Evolutionary conservation across 352 stramenopile species (phyloP).

Genomic region (Phytopythium ostracodes): DNA sequence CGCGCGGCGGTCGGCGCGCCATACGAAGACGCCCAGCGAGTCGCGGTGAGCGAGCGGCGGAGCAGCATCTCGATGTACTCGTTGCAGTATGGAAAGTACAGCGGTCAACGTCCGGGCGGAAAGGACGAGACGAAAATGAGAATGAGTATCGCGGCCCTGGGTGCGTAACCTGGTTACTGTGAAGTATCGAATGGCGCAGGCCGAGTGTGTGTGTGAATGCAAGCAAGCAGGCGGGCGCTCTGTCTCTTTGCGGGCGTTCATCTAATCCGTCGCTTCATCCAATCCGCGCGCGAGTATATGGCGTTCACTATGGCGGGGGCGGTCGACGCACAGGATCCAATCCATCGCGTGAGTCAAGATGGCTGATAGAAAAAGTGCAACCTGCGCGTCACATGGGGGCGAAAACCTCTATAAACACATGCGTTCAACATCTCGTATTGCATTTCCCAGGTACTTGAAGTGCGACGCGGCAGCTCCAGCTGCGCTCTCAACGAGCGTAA

Average conservation of each 20-base stretch:
- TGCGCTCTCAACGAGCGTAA: neutral
- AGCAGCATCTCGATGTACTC: neutral
- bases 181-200: neutral
- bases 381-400: neutral
- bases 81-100: neutral
- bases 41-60: neutral
- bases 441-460: neutral
- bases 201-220: neutral
- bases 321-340: too few species aligned
- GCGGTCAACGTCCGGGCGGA: neutral
- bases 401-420: neutral
- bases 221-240: neutral
- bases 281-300: neutral
- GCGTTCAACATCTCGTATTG: neutral
- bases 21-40: neutral
- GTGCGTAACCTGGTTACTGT: too few species aligned
- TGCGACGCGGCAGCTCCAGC: neutral
- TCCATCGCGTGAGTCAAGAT: neutral
- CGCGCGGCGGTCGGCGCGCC: neutral
- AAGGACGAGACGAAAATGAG: neutral
- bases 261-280: slow-evolving; percentile 2
- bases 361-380: neutral
- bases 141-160: neutral
- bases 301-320: neutral
- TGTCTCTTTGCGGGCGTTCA: neutral